A percentile compares a stretch with the other conserved stretches of the same genome.
Conservation (phyloP, 202 grass and related monocot species). For the Schoenoplectus triqueter region DNA sequence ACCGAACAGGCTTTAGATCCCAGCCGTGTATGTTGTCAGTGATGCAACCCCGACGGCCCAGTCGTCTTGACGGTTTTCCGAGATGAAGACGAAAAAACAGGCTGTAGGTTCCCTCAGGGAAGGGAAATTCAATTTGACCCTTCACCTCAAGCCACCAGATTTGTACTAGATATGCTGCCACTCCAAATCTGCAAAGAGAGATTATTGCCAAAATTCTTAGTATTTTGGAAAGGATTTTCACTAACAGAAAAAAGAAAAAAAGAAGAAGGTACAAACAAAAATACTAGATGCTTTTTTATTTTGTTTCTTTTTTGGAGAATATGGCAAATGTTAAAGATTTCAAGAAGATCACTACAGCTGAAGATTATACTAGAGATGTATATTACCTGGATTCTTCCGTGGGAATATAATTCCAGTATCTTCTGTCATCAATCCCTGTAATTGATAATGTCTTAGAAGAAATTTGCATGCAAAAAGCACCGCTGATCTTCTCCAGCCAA, state of each 20-base stretch:
- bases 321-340: not conserved
- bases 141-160: slow-evolving; percentile 95
- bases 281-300: not conserved
- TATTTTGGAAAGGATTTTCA: not conserved
- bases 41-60: slow-evolving; percentile 61
- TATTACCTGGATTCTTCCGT: slow-evolving; percentile 82
- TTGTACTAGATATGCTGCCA: slow-evolving; percentile 75
- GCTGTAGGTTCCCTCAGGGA: slow-evolving; percentile 87
- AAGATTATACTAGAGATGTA: slow-evolving; percentile 1
- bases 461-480: slow-evolving; percentile 73
- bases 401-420: slow-evolving; percentile 95
- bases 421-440: slow-evolving; percentile 89
- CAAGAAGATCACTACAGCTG: slow-evolving; percentile 8
- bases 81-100: slow-evolving; percentile 79
- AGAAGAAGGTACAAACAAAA: not conserved
- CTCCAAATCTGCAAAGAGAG: slow-evolving; percentile 61
- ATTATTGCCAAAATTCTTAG: not conserved
- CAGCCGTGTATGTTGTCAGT: slow-evolving; percentile 75
- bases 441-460: slow-evolving; percentile 83
- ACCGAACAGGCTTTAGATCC: slow-evolving; percentile 83
- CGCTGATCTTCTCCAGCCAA: slow-evolving; percentile 79
- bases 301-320: not conserved
- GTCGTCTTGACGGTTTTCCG: slow-evolving; percentile 62
- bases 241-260: not conserved
- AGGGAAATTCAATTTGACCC: slow-evolving; percentile 77